These are phyloP conservation scores for Diddensiella santjacobensis DNA, from an alignment of 805 yeast genomes.

Conservation along the genomic window DNA sequence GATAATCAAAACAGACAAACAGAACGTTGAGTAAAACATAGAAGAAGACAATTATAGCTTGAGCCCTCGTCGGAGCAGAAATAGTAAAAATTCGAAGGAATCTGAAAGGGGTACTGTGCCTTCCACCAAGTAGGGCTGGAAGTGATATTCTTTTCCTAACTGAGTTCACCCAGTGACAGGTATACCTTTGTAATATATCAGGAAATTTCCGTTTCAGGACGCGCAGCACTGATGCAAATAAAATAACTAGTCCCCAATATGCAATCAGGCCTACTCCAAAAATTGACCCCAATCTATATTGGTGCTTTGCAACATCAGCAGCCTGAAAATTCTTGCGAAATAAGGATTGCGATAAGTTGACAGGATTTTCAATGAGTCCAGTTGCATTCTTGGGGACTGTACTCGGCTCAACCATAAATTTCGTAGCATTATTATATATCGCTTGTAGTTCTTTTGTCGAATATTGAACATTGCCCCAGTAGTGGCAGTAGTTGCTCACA, in stretches of 20 bases:
- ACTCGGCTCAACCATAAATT: slow-evolving; percentile 18
- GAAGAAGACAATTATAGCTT: slow-evolving; percentile 36
- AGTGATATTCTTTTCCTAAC: slow-evolving; percentile 30
- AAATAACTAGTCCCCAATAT: slow-evolving; percentile 32
- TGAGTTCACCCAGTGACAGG: slow-evolving; percentile 15
- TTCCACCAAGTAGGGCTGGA: slow-evolving; percentile 32
- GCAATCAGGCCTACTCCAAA: slow-evolving; percentile 31
- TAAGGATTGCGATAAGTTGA: slow-evolving; percentile 5
- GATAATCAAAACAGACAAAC: slow-evolving; percentile 24
- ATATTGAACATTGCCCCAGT: slow-evolving; percentile 28
- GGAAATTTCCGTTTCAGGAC: slow-evolving; percentile 22
- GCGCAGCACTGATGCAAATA: slow-evolving; percentile 24
- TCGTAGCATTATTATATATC: slow-evolving; percentile 34
- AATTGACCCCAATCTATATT: slow-evolving; percentile 29
- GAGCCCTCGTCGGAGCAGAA: slow-evolving; percentile 42
- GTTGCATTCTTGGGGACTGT: slow-evolving; percentile 1
- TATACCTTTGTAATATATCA: slow-evolving; percentile 31
- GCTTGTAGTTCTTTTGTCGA: slow-evolving; percentile 24
- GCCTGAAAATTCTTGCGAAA: slow-evolving; percentile 20
- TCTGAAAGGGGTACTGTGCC: slow-evolving; percentile 30
- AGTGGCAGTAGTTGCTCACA: slow-evolving; percentile 28
- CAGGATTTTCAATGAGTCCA: slow-evolving; percentile 6
- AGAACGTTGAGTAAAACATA: slow-evolving; percentile 34
- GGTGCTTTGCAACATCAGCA: slow-evolving; percentile 28
- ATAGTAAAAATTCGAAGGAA: slow-evolving; percentile 17